A percentile compares a stretch with the other conserved stretches of the same genome.
phyloP scores from a whole-genome alignment of 495 filamentous ascomycete genomes.

The Daldinia vernicosa region DNA sequence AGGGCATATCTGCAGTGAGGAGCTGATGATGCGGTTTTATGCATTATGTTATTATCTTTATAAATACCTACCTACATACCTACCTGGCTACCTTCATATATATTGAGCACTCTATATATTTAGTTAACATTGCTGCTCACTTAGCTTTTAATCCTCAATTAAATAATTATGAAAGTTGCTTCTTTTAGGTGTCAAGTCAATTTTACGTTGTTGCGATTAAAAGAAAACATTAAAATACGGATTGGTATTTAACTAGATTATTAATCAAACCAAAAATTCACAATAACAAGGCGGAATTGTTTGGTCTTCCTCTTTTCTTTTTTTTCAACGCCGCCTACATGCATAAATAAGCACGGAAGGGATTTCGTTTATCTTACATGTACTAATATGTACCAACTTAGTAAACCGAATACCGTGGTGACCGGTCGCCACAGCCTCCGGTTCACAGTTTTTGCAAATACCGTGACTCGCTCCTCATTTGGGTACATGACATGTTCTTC shows the following conservation, averaged over 20 bases:
- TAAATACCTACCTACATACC: not conserved
- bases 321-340: not conserved
- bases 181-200: not conserved
- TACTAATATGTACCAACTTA: not conserved
- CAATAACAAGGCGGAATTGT: not conserved
- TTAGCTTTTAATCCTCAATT: not conserved
- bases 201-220: not conserved
- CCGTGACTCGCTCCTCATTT: not conserved
- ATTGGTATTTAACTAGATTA: no score
- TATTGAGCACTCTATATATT: no score
- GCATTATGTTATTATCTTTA: not conserved
- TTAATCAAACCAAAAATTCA: not conserved
- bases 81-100: no score
- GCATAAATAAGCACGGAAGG: not conserved
- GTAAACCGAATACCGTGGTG: not conserved
- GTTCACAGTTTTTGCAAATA: conserved; percentile 4
- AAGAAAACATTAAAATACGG: no score
- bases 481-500: not conserved
- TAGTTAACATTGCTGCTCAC: not conserved
- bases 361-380: conserved; percentile 2
- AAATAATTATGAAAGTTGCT: not conserved
- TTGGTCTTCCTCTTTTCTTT: not conserved
- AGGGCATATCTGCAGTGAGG: not conserved
- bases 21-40: not conserved
- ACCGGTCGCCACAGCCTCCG: not conserved